Evolutionary conservation across 352 stramenopile species (phyloP).

Genomic region (Phytopythium helicoides): DNA sequence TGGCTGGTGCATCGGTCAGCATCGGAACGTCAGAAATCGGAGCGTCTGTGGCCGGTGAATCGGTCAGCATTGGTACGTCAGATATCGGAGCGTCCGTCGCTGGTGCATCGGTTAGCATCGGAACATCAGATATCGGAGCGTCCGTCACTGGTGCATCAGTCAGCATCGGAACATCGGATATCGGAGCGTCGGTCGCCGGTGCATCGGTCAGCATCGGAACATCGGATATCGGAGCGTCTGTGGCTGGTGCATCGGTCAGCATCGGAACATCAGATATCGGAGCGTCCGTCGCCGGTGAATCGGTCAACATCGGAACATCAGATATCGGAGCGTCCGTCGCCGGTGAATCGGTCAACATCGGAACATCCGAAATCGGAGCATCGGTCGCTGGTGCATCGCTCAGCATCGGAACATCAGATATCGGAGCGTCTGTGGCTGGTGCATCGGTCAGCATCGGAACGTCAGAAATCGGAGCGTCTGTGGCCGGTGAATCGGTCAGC

Average conservation of each 20-base stretch:
- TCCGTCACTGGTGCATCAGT: not conserved
- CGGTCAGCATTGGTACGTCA: not conserved
- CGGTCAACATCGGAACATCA: not conserved
- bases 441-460: slow-evolving; percentile 4
- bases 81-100: not conserved
- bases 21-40: not conserved
- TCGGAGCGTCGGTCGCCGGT: not conserved
- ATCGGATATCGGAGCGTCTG: not conserved
- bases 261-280: not conserved
- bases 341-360: not conserved
- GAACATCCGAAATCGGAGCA: not conserved
- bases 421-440: slow-evolving; percentile 1
- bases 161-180: not conserved
- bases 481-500: slow-evolving; percentile 2
- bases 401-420: not conserved
- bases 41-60: not conserved
- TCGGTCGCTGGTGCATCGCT: not conserved
- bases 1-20: not conserved
- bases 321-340: not conserved
- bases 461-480: not conserved
- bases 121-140: not conserved
- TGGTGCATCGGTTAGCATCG: not conserved
- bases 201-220: slow-evolving; percentile 1
- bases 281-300: not conserved
- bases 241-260: not conserved